These are phyloP conservation scores for Trichoderma cornu-damae DNA, from an alignment of 2,329 filamentous ascomycete species.

Conservation along the genomic window DNA sequence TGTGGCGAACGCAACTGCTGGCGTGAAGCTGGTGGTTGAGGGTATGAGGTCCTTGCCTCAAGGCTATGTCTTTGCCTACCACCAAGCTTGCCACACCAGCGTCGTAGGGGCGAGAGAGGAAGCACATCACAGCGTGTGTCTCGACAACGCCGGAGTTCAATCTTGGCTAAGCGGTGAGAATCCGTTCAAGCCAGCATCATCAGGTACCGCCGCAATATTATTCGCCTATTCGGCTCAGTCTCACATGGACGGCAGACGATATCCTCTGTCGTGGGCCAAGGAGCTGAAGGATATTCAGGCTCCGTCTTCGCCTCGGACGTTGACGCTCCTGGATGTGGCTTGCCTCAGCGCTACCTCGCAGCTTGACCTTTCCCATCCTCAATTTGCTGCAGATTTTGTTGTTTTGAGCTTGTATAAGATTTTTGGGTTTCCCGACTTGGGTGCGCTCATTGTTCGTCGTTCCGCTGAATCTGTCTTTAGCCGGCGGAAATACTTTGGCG, in stretches of 20 bases:
- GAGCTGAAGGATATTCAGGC: conserved; percentile 36
- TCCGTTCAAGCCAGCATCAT: conserved; percentile 27
- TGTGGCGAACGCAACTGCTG: conserved; percentile 86
- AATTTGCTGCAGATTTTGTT: conserved; percentile 71
- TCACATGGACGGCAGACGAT: conserved; percentile 78
- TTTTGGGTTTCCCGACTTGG: conserved; percentile 93
- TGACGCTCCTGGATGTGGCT: conserved; percentile 78
- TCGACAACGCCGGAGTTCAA: conserved; percentile 59
- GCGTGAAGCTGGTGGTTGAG: conserved; percentile 80
- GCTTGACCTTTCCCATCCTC: conserved; percentile 61
- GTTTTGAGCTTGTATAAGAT: conserved; percentile 93
- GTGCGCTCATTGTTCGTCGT: conserved; percentile 76
- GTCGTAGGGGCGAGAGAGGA: conserved; percentile 74
- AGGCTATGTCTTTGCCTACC: conserved; percentile 82
- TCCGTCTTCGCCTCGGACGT: conserved; percentile 36
- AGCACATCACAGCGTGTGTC: conserved; percentile 59
- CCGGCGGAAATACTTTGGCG: conserved; percentile 78
- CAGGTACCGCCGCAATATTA: conserved; percentile 32
- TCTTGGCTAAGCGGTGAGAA: conserved; percentile 52
- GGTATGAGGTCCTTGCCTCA: conserved; percentile 60
- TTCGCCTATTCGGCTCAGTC: conserved; percentile 90
- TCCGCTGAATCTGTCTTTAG: conserved; percentile 59
- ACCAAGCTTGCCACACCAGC: conserved; percentile 80
- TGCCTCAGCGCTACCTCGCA: conserved; percentile 72
- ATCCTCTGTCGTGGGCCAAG: conserved; percentile 65